Conservation (phyloP, 2,329 filamentous ascomycete genomes). For the Torrubiellomyces zombiae region DNA sequence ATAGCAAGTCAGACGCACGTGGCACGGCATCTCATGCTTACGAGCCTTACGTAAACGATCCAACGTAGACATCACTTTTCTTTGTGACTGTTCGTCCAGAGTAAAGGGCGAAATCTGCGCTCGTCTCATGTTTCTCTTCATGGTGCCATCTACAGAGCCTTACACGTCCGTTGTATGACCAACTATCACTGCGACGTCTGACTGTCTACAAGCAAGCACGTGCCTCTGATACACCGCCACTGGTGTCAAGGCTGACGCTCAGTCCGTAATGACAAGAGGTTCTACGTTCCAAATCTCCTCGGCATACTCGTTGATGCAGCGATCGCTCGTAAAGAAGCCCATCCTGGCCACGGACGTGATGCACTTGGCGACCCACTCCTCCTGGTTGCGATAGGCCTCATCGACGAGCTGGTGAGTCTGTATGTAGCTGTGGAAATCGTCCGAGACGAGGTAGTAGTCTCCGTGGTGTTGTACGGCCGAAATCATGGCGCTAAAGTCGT, state of each 20-base stretch:
- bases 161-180: too few species aligned
- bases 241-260: not conserved
- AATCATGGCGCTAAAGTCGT: conserved; percentile 68
- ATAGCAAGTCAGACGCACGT: too few species aligned
- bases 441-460: conserved; percentile 93
- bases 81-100: too few species aligned
- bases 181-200: too few species aligned
- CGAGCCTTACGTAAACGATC: too few species aligned
- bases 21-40: too few species aligned
- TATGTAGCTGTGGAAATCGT: conserved; percentile 92
- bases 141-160: too few species aligned
- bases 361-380: conserved; percentile 81
- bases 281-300: conserved; percentile 96
- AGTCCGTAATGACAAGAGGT: conserved; percentile 42
- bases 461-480: conserved; percentile 80
- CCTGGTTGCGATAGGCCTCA: conserved; percentile 78
- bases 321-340: conserved; percentile 93
- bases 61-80: too few species aligned
- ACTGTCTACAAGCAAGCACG: too few species aligned
- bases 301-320: conserved; percentile 94
- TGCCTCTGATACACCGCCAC: not conserved
- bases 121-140: too few species aligned
- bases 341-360: conserved; percentile 82
- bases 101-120: too few species aligned
- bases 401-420: conserved; percentile 85